Conservation (phyloP, 352 stramenopile species). For the Pythium diclinum region DNA sequence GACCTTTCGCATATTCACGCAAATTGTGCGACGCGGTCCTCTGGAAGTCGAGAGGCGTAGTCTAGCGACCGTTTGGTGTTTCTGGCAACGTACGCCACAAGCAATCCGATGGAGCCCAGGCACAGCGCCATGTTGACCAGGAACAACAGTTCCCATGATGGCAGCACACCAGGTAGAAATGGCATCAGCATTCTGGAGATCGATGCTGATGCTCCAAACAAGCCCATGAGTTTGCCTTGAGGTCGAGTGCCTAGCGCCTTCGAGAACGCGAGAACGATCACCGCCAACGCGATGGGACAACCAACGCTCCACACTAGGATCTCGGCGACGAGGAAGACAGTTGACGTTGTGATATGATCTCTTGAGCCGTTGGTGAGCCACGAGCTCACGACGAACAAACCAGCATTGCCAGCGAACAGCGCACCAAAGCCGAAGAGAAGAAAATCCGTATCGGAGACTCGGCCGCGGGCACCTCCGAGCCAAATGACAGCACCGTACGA, state of each 20-base stretch:
- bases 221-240: slow-evolving; percentile 53
- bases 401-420: slow-evolving; percentile 43
- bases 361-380: slow-evolving; percentile 9
- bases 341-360: slow-evolving; percentile 20
- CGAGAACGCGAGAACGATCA: slow-evolving; percentile 55
- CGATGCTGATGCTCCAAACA: slow-evolving; percentile 59
- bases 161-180: slow-evolving; percentile 48
- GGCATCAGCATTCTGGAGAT: slow-evolving; percentile 55
- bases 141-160: slow-evolving; percentile 44
- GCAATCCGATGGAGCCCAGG: slow-evolving; percentile 35
- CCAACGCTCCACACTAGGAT: slow-evolving; percentile 66
- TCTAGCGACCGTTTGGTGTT: no score
- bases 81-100: slow-evolving; percentile 23
- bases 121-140: slow-evolving; percentile 45
- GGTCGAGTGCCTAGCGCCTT: slow-evolving; percentile 49
- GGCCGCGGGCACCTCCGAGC: slow-evolving; percentile 20
- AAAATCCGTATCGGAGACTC: slow-evolving; percentile 40
- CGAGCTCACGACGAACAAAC: slow-evolving; percentile 36
- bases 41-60: neutral
- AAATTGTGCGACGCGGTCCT: neutral
- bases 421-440: slow-evolving; percentile 49
- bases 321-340: slow-evolving; percentile 40
- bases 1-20: neutral
- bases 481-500: slow-evolving; percentile 40
- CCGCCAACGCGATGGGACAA: slow-evolving; percentile 48